Conservation (phyloP, 2,329 filamentous ascomycete species). For the Fonsecaea erecta region DNA sequence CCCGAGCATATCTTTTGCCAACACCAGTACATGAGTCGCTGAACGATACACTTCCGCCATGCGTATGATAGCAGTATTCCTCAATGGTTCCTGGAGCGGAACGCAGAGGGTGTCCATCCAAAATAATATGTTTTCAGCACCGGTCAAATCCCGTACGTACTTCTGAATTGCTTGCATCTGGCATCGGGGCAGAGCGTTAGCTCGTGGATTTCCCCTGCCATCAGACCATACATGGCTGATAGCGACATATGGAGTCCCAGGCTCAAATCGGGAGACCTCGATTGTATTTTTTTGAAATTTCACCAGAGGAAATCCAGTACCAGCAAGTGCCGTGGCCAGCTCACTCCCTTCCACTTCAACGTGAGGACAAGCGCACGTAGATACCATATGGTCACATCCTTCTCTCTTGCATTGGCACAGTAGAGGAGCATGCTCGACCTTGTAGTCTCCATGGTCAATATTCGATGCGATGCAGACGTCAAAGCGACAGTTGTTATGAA, state of each 20-base stretch:
- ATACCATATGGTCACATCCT: neutral
- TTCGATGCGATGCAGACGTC: neutral
- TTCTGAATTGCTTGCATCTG: neutral
- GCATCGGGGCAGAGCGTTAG: neutral
- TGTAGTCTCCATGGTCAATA: neutral
- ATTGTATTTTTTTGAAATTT: neutral
- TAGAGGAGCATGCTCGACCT: neutral
- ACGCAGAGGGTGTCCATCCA: slow-evolving; percentile 10
- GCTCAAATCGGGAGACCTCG: neutral
- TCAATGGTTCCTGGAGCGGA: neutral
- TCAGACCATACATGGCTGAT: slow-evolving; percentile 13
- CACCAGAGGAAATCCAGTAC: neutral
- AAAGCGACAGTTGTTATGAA: neutral
- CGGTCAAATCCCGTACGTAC: neutral
- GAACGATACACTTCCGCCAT: neutral
- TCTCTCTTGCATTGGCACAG: neutral
- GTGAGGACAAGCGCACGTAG: neutral
- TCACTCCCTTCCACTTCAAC: neutral
- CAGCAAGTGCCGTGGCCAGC: neutral
- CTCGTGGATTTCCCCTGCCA: neutral
- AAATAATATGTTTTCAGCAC: neutral
- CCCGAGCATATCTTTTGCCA: neutral
- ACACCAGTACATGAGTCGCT: neutral
- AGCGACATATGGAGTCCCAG: neutral
- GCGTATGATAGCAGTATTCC: neutral